Conservation (phyloP, 495 filamentous ascomycete species). For the Tuber umbilicatum region DNA sequence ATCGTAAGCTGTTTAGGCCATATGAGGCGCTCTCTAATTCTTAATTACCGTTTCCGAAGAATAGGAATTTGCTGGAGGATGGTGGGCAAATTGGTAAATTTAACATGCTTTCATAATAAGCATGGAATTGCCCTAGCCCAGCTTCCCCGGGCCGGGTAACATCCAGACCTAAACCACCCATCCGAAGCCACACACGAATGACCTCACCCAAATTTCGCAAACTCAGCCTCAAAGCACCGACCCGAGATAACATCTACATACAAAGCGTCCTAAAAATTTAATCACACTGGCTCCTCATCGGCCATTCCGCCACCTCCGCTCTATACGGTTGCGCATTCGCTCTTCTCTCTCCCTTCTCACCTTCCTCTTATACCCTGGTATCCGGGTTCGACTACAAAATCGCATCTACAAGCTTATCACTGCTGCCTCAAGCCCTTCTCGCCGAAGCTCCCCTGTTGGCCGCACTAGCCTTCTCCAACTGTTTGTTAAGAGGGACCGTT, state of each 20-base stretch:
- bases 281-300: not conserved
- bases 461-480: conserved; percentile 10
- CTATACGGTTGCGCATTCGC: conserved; percentile 19
- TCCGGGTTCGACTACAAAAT: conserved; percentile 27
- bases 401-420: conserved; percentile 25
- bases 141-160: not conserved
- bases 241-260: not conserved
- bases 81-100: not conserved
- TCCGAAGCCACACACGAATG: not conserved
- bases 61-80: not conserved
- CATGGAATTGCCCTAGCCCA: not conserved
- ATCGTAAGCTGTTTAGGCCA: not conserved
- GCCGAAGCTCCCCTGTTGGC: not conserved
- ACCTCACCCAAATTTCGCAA: not conserved
- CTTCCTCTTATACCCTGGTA: conserved; percentile 31
- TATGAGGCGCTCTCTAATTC: not conserved
- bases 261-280: not conserved
- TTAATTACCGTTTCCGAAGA: not conserved
- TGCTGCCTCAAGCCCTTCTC: conserved; percentile 3
- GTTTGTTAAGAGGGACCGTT: conserved; percentile 15
- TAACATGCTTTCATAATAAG: too few relatives aligned
- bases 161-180: not conserved
- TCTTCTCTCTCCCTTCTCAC: conserved; percentile 17
- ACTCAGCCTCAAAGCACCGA: not conserved
- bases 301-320: not conserved